phyloP scores from a whole-genome alignment of 2,329 filamentous ascomycete genomes.

The Sporothrix brunneoviolacea region DNA sequence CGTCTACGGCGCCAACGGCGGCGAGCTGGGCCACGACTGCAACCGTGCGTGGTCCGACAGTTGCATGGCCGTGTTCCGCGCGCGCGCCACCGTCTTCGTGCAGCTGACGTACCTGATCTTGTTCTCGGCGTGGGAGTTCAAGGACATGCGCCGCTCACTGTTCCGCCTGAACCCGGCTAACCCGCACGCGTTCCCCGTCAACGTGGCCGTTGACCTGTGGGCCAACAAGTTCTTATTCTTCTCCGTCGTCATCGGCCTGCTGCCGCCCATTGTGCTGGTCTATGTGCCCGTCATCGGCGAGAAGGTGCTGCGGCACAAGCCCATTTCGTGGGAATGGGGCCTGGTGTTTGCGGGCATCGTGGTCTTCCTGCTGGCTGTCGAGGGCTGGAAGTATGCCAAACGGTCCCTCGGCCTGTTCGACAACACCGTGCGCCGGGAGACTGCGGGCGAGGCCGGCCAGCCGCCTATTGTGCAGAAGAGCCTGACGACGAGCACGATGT shows the following conservation, averaged over 20 bases:
- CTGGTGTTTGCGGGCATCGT: slow-evolving; percentile 57
- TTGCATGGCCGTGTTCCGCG: slow-evolving; percentile 59
- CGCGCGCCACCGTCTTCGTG: slow-evolving; percentile 66
- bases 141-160: slow-evolving; percentile 63
- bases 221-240: slow-evolving; percentile 65
- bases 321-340: slow-evolving; percentile 70
- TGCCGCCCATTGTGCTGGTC: slow-evolving; percentile 61
- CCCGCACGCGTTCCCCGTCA: slow-evolving; percentile 38
- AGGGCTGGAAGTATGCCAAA: slow-evolving; percentile 67
- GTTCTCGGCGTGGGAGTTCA: slow-evolving; percentile 72
- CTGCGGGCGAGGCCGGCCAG: not conserved
- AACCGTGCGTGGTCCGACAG: slow-evolving; percentile 51
- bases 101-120: slow-evolving; percentile 68
- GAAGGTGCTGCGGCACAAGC: slow-evolving; percentile 64
- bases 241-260: slow-evolving; percentile 52
- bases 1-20: slow-evolving; percentile 49
- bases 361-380: slow-evolving; percentile 60
- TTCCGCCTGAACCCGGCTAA: slow-evolving; percentile 57
- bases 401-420: slow-evolving; percentile 42
- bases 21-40: slow-evolving; percentile 53
- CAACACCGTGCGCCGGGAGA: not conserved
- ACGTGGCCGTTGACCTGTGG: slow-evolving; percentile 56
- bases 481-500: slow-evolving; percentile 11
- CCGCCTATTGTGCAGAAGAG: slow-evolving; percentile 6
- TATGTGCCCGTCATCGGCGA: slow-evolving; percentile 67